Evolutionary conservation across 495 filamentous ascomycete genomes (phyloP).

Genomic region (Aspergillus diversus): DNA sequence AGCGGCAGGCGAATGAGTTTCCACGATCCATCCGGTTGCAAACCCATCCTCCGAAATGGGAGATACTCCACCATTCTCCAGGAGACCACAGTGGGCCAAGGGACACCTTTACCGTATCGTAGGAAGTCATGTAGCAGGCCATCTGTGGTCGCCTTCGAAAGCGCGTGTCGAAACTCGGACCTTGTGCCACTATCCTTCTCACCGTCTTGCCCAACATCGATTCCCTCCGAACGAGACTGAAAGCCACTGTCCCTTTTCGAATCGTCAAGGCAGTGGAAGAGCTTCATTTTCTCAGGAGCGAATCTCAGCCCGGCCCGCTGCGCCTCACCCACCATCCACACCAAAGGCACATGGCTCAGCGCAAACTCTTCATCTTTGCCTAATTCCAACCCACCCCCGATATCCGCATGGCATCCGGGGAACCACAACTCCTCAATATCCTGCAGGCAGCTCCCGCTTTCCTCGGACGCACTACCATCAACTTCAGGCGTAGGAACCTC

Average conservation of each 20-base stretch:
- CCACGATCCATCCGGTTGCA: conserved; percentile 71
- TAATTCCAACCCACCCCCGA: conserved; percentile 80
- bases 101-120: conserved; percentile 23
- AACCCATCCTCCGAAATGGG: conserved; percentile 77
- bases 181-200: background rate
- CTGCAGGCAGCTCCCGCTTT: conserved; percentile 39
- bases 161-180: background rate
- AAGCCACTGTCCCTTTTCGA: background rate
- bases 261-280: conserved; percentile 35
- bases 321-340: conserved; percentile 82
- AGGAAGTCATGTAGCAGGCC: conserved; percentile 75
- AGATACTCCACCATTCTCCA: conserved; percentile 83
- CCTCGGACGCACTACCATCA: conserved; percentile 58
- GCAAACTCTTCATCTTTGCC: conserved; percentile 53
- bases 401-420: conserved; percentile 75
- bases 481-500: conserved; percentile 31
- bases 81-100: conserved; percentile 52
- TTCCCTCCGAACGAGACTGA: no score
- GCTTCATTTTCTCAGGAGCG: conserved; percentile 63
- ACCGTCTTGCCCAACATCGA: no score
- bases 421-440: conserved; percentile 84
- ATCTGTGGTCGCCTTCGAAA: conserved; percentile 47
- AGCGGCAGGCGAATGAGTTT: conserved; percentile 75
- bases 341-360: conserved; percentile 70
- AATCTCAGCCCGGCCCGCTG: conserved; percentile 70